Conservation (phyloP, 768 basidiomycete genomes). For the Suillus subaureus region DNA sequence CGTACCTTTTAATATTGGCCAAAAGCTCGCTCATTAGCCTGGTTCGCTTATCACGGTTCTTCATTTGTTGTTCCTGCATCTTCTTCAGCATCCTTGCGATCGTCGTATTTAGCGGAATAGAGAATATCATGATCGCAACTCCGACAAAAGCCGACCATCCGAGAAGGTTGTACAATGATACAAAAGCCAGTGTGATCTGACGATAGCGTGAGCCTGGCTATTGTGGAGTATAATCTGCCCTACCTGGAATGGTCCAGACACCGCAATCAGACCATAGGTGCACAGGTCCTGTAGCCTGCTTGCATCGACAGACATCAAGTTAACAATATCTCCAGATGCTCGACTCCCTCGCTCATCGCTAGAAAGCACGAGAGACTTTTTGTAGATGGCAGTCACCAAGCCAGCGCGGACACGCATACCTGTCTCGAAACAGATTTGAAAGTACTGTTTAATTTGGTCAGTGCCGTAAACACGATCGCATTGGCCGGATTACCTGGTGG, state of each 20-base stretch:
- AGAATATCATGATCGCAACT: constrained; percentile 85
- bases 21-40: constrained; percentile 93
- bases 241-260: constrained; percentile 87
- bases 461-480: background rate
- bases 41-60: constrained; percentile 83
- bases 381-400: constrained; percentile 82
- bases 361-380: constrained; percentile 83
- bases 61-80: constrained; percentile 92
- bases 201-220: background rate
- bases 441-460: constrained; percentile 56
- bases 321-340: constrained; percentile 91
- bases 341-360: constrained; percentile 76
- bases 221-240: constrained; percentile 10
- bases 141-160: constrained; percentile 93
- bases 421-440: constrained; percentile 79
- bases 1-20: constrained; percentile 82
- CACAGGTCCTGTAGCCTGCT: constrained; percentile 79
- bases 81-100: constrained; percentile 71
- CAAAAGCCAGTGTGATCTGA: constrained; percentile 84
- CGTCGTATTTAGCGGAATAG: constrained; percentile 71
- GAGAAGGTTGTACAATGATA: constrained; percentile 86
- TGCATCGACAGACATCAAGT: constrained; percentile 89
- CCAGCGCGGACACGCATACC: constrained; percentile 96
- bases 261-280: constrained; percentile 79
- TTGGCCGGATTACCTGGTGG: constrained; percentile 59